Evolutionary conservation across 208 protist genomes (phyloP), one percentile per base, ranked within the genome.

Genomic region (Trypanosoma vivax): DNA sequence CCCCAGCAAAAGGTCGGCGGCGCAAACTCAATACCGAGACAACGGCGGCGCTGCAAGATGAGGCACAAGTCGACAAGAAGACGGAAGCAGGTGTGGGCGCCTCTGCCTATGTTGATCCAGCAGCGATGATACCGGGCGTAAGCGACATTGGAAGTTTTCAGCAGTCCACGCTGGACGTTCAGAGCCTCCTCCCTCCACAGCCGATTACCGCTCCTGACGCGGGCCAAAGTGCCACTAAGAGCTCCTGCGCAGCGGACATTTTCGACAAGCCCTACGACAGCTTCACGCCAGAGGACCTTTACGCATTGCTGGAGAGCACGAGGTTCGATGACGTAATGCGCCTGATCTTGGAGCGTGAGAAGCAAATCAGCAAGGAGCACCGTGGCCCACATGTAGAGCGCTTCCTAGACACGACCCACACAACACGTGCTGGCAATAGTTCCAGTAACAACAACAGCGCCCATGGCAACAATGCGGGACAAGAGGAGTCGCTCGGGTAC

Each of bases 191-290:
- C n/a, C n/a, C n/a, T n/a, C n/a, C n/a, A n/a, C n/a, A n/a, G n/a
- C n/a, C n/a, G n/a, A n/a, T n/a, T n/a, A n/a, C n/a, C n/a, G n/a
- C n/a, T n/a, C n/a, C n/a, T n/a, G n/a, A n/a, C n/a, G 18, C 50
- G 31, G 58, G 46, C 3, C 50, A 46, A 0, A 29, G 46, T 14
- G 1, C 27, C 5, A 2, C 7, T 3, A 9, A 16, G 6, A 30
- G 25, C 2, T 39, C 19, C n/a, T 33, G 11, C 13, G 45, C 63
- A 2, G 60, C 63, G 21, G 69, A 76, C 43, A 63, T 81, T 14
- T 79, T 76, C 31, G 52, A 48, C 25, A 63, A 79, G 33, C 49
- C 78, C 52, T 90, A 80, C 50, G 77, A 83, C 57, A 61, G 40
- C n/a, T 53, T 84, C n/a, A 83, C 78, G 10, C 73, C 78, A 42